These are phyloP conservation scores for Ramaria sp. DNA, from an alignment of 768 basidiomycete species.

Conservation along the genomic window DNA sequence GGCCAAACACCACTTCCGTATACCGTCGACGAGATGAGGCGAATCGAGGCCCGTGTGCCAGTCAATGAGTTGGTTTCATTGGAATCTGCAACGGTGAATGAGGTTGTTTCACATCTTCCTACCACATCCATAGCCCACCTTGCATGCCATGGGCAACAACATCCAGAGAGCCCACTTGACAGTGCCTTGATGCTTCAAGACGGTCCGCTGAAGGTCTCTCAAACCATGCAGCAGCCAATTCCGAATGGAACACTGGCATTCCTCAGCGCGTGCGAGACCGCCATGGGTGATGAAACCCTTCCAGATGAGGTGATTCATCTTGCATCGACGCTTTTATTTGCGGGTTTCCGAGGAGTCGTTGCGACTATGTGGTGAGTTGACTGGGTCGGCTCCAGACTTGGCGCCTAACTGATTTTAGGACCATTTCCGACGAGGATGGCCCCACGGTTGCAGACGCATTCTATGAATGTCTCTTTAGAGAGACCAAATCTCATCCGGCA, in stretches of 20 bases:
- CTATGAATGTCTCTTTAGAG: conserved; percentile 8
- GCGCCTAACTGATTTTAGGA: neutral
- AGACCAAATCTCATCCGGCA: neutral
- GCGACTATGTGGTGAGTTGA: conserved; percentile 23
- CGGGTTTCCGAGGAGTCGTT: conserved; percentile 23
- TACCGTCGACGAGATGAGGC: conserved; percentile 8
- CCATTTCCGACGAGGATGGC: conserved; percentile 20
- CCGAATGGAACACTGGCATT: conserved; percentile 19
- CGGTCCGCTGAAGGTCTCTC: conserved; percentile 14
- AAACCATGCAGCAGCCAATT: conserved; percentile 14
- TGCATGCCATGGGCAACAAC: conserved; percentile 22
- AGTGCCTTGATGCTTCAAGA: conserved; percentile 20
- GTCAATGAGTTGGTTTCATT: neutral
- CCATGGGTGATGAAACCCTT: conserved; percentile 14
- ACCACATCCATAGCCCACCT: conserved; percentile 20
- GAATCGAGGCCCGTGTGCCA: neutral
- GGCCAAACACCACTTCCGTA: conserved; percentile 11
- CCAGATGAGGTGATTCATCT: conserved; percentile 23
- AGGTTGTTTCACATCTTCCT: neutral
- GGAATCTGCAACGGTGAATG: neutral
- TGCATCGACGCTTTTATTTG: conserved; percentile 21
- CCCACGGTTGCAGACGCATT: conserved; percentile 9
- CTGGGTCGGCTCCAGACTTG: neutral
- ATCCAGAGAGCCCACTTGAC: conserved; percentile 16
- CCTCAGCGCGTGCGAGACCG: conserved; percentile 22